These are phyloP conservation scores for Tulasnella sp. DNA, from an alignment of 768 basidiomycete genomes.

Conservation along the genomic window DNA sequence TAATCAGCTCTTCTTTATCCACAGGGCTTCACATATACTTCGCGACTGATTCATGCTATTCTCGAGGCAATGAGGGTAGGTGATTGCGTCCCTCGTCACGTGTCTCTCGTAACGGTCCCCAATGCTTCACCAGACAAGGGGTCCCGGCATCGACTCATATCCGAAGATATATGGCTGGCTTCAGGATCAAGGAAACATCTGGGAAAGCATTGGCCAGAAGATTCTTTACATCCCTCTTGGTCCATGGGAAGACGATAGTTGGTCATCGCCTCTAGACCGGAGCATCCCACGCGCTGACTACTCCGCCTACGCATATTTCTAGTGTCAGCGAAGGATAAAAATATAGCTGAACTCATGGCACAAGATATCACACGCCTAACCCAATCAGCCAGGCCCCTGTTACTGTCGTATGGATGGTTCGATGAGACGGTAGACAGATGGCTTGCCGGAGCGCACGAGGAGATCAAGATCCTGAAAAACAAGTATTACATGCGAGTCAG, in stretches of 20 bases:
- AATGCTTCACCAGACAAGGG: not conserved
- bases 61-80: constrained; percentile 10
- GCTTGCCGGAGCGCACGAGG: not conserved
- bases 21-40: not conserved
- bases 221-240: constrained; percentile 23
- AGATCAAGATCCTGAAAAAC: not conserved
- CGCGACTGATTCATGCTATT: not conserved
- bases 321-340: constrained; percentile 14
- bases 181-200: constrained; percentile 1
- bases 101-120: not conserved
- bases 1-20: not conserved
- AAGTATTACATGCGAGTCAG: constrained; percentile 3
- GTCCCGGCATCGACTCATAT: not conserved
- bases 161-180: constrained; percentile 1
- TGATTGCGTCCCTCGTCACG: not conserved
- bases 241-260: constrained; percentile 26
- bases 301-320: not conserved
- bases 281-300: not conserved
- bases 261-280: not conserved
- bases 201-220: constrained; percentile 13
- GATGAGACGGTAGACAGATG: constrained; percentile 18
- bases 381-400: not conserved
- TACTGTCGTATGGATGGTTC: constrained; percentile 30
- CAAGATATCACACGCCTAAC: not conserved
- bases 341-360: constrained; percentile 12